These are phyloP conservation scores for Bryoglossum gracile DNA, from an alignment of 495 filamentous ascomycete genomes.

Conservation along the genomic window DNA sequence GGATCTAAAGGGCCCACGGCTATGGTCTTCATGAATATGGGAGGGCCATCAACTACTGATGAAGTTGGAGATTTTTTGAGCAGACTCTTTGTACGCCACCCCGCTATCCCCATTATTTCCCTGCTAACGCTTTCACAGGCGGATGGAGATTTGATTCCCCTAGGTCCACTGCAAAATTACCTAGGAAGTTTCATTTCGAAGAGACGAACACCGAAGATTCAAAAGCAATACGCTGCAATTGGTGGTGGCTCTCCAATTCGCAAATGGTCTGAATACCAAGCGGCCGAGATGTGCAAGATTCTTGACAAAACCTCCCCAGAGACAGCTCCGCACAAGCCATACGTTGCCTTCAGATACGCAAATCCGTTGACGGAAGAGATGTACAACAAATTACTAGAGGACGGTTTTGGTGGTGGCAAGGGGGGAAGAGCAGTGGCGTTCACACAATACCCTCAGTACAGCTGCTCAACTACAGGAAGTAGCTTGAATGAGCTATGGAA, in stretches of 20 bases:
- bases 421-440: slow-evolving; percentile 93
- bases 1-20: slow-evolving; percentile 57
- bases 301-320: slow-evolving; percentile 84
- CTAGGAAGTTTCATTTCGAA: slow-evolving; percentile 79
- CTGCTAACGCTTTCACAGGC: slow-evolving; percentile 27
- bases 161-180: slow-evolving; percentile 87
- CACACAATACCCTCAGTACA: slow-evolving; percentile 98
- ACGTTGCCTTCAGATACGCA: slow-evolving; percentile 97
- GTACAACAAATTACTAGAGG: slow-evolving; percentile 71
- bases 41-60: slow-evolving; percentile 78
- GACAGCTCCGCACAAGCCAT: slow-evolving; percentile 95
- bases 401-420: slow-evolving; percentile 82
- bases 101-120: slow-evolving; percentile 32
- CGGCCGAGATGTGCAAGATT: slow-evolving; percentile 88
- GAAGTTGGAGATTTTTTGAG: slow-evolving; percentile 93
- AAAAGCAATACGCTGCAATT: slow-evolving; percentile 90
- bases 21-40: slow-evolving; percentile 99
- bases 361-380: slow-evolving; percentile 89
- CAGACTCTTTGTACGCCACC: slow-evolving; percentile 62
- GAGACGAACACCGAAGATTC: slow-evolving; percentile 88
- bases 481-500: slow-evolving; percentile 97
- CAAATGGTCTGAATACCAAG: slow-evolving; percentile 95
- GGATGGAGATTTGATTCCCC: slow-evolving; percentile 92
- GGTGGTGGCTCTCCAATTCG: slow-evolving; percentile 95
- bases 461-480: slow-evolving; percentile 96